phyloP scores from a whole-genome alignment of 2,329 filamentous ascomycete species.

The Elsinoe necatrix region DNA sequence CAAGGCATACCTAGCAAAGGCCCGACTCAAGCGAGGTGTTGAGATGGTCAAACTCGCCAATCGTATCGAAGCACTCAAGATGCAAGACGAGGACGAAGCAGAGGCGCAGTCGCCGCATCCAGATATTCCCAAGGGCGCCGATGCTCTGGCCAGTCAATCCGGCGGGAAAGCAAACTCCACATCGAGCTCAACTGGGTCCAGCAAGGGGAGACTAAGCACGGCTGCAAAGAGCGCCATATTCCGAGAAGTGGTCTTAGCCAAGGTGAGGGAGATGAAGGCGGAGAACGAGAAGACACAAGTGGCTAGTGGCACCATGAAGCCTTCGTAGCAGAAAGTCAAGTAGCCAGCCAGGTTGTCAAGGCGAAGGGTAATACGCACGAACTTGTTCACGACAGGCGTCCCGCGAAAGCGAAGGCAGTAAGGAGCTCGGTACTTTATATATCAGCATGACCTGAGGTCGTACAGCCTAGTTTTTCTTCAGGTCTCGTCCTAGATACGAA shows the following conservation, averaged over 20 bases:
- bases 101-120: slow-evolving; percentile 34
- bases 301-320: slow-evolving; percentile 10
- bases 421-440: not conserved
- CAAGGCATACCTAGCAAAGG: slow-evolving; percentile 84
- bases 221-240: slow-evolving; percentile 68
- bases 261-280: slow-evolving; percentile 85
- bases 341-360: not conserved
- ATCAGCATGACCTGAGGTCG: not conserved
- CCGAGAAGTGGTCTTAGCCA: slow-evolving; percentile 86
- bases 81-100: slow-evolving; percentile 82
- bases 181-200: slow-evolving; percentile 21
- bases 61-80: slow-evolving; percentile 87
- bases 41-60: slow-evolving; percentile 94
- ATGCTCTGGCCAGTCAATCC: slow-evolving; percentile 46
- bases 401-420: not conserved
- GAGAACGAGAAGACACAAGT: slow-evolving; percentile 53
- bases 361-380: not conserved
- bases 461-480: not conserved
- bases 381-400: not conserved
- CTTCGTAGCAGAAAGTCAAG: slow-evolving; percentile 14
- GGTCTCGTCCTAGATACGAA: not conserved
- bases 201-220: slow-evolving; percentile 48
- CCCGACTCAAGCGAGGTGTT: slow-evolving; percentile 84
- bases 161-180: slow-evolving; percentile 29
- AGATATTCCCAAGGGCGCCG: slow-evolving; percentile 55